These are phyloP conservation scores for Picochlorum sp. DNA, from an alignment of 139 green algal species.

Conservation along the genomic window DNA sequence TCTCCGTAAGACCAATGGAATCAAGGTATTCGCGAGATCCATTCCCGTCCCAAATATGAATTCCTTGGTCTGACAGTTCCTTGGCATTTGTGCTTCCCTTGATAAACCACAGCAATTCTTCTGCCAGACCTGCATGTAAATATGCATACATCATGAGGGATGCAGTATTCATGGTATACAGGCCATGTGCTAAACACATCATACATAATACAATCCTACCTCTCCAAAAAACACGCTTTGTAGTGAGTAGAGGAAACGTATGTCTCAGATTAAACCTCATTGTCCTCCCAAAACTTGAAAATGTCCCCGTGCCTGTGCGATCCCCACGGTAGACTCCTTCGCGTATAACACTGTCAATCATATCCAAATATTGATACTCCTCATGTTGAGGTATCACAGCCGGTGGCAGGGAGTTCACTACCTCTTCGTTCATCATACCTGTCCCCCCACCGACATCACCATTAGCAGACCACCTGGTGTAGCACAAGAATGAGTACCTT, in stretches of 20 bases:
- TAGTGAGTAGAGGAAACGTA: constrained; percentile 94
- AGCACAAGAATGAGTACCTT: constrained; percentile 69
- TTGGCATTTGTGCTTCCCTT: constrained; percentile 75
- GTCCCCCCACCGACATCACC: background rate
- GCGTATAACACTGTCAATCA: constrained; percentile 76
- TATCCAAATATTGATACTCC: constrained; percentile 92
- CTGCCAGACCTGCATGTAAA: constrained; percentile 78
- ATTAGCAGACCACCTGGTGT: constrained; percentile 20
- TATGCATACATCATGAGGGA: constrained; percentile 25
- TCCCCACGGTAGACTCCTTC: constrained; percentile 65
- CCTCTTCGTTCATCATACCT: constrained; percentile 7
- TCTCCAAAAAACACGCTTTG: constrained; percentile 94
- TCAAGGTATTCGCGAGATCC: constrained; percentile 57
- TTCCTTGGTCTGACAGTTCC: constrained; percentile 64
- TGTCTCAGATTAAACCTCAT: constrained; percentile 92
- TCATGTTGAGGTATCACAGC: constrained; percentile 60
- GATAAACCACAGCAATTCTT: constrained; percentile 99
- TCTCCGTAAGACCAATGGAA: constrained; percentile 42
- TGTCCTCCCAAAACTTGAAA: constrained; percentile 77
- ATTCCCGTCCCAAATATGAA: constrained; percentile 99
- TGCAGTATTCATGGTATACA: too few species aligned
- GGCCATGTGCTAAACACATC: background rate
- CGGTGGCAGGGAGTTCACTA: constrained; percentile 20
- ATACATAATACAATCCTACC: too few species aligned
- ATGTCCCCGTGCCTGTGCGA: constrained; percentile 92